Conservation (phyloP, 352 stramenopile genomes). For the Nothophytophthora sp. region DNA sequence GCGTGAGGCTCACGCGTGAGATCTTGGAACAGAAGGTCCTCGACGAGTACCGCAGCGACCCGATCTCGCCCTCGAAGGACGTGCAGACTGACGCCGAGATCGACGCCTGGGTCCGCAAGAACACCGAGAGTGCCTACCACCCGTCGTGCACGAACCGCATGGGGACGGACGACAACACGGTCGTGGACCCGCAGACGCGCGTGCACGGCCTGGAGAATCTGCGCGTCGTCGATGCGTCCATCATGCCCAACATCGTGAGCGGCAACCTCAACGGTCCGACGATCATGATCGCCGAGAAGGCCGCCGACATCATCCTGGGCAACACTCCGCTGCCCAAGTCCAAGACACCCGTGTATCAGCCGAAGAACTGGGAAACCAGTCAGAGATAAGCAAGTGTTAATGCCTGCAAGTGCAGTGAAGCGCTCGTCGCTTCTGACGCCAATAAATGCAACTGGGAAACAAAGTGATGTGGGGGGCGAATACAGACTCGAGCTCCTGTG, state of each 20-base stretch:
- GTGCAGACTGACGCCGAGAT: slow-evolving; percentile 74
- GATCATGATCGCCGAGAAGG: slow-evolving; percentile 94
- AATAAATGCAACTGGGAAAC: too few relatives aligned
- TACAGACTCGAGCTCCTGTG: too few relatives aligned
- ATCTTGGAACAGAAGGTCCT: slow-evolving; percentile 89
- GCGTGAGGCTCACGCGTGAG: slow-evolving; percentile 80
- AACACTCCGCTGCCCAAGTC: slow-evolving; percentile 72
- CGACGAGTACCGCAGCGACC: slow-evolving; percentile 79
- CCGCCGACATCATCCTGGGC: slow-evolving; percentile 91
- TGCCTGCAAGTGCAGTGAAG: too few relatives aligned
- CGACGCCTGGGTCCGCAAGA: slow-evolving; percentile 83
- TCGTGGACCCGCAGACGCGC: slow-evolving; percentile 87
- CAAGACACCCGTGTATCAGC: slow-evolving; percentile 69
- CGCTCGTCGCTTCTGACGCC: too few relatives aligned
- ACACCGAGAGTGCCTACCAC: slow-evolving; percentile 89
- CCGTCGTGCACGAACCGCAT: slow-evolving; percentile 91
- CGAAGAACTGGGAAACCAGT: slow-evolving; percentile 70
- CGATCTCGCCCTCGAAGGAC: slow-evolving; percentile 69
- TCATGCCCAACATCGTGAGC: slow-evolving; percentile 95
- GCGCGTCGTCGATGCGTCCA: slow-evolving; percentile 91
- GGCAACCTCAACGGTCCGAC: slow-evolving; percentile 95
- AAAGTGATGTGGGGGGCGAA: too few relatives aligned
- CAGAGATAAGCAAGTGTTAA: slow-evolving; percentile 49
- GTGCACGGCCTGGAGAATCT: slow-evolving; percentile 90
- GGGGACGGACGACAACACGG: slow-evolving; percentile 78